These are phyloP conservation scores for Porphyridium purpureum DNA, from an alignment of 23 red algal genomes.

Conservation along the genomic window DNA sequence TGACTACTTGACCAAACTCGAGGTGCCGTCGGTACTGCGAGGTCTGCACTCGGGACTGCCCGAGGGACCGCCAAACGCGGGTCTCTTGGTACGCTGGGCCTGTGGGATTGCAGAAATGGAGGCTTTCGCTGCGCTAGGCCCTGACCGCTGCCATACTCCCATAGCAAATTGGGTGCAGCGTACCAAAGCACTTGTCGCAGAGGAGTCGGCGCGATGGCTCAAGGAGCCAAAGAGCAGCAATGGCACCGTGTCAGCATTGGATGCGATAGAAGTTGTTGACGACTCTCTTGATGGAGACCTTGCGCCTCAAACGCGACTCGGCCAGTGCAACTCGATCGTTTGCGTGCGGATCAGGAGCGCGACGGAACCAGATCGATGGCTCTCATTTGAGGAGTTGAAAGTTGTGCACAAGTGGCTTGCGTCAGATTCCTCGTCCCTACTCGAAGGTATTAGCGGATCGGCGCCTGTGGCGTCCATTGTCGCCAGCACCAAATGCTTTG, in stretches of 20 bases:
- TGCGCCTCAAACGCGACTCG: slow-evolving; percentile 23
- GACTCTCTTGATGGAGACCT: too few relatives aligned
- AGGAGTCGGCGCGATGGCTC: slow-evolving; percentile 15
- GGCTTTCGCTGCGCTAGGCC: slow-evolving; percentile 16
- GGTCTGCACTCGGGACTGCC: slow-evolving; percentile 21
- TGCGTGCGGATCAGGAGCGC: slow-evolving; percentile 27
- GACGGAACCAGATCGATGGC: slow-evolving; percentile 10
- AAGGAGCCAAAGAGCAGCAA: too few relatives aligned
- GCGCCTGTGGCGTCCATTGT: slow-evolving; percentile 2
- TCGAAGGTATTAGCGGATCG: slow-evolving; percentile 18
- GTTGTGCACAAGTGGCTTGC: slow-evolving; percentile 31
- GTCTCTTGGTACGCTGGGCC: slow-evolving; percentile 47
- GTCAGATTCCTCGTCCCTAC: slow-evolving; percentile 15
- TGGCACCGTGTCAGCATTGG: slow-evolving; percentile 2
- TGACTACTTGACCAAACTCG: slow-evolving; percentile 43
- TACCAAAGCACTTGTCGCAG: slow-evolving; percentile 15
- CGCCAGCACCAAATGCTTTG: slow-evolving; percentile 16
- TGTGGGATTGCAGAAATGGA: slow-evolving; percentile 77
- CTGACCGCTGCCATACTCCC: too few relatives aligned
- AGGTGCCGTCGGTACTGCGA: slow-evolving; percentile 14
- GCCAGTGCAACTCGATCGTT: slow-evolving; percentile 42
- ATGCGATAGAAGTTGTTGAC: too few relatives aligned
- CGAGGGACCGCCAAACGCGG: slow-evolving; percentile 22
- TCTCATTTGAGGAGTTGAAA: too few relatives aligned
- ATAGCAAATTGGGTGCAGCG: slow-evolving; percentile 20